Evolutionary conservation across 1,284 basidiomycete species (phyloP).

Genomic region (Exobasidium rhododendri): DNA sequence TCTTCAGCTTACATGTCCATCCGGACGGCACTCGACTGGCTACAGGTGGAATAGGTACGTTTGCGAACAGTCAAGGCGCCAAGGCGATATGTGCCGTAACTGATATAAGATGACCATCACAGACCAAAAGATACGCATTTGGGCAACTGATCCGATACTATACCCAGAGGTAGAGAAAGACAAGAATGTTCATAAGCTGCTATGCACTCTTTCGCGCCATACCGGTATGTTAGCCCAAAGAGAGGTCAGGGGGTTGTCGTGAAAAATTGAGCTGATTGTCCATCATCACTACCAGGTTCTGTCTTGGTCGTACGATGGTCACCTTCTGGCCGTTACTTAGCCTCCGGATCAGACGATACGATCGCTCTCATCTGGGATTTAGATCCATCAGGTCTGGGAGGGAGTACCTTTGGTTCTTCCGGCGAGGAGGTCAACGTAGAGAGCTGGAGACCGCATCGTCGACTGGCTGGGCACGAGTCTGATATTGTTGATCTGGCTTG

Average conservation of each 20-base stretch:
- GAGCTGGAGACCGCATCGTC: constrained; percentile 88
- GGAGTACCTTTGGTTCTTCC: constrained; percentile 38
- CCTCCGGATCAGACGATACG: constrained; percentile 92
- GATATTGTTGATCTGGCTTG: constrained; percentile 95
- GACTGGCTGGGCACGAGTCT: constrained; percentile 75
- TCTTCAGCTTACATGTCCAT: constrained; percentile 89
- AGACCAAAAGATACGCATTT: constrained; percentile 92
- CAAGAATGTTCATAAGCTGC: constrained; percentile 70
- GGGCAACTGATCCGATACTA: constrained; percentile 91
- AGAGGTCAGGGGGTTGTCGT: constrained; percentile 16
- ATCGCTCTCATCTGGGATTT: constrained; percentile 96
- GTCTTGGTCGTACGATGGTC: constrained; percentile 95
- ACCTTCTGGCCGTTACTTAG: constrained; percentile 85
- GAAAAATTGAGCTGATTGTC: not conserved
- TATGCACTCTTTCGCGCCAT: constrained; percentile 89
- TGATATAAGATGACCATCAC: not conserved
- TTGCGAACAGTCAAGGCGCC: too few relatives aligned
- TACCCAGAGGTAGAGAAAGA: constrained; percentile 69
- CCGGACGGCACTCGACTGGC: constrained; percentile 94
- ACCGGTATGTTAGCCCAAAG: constrained; percentile 61
- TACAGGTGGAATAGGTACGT: constrained; percentile 74
- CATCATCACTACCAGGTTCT: constrained; percentile 60
- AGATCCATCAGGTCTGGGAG: constrained; percentile 58
- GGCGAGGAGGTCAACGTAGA: constrained; percentile 63
- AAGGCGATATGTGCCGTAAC: too few relatives aligned